These are phyloP conservation scores for Picea sitchensis DNA, from an alignment of 75 land plant genomes.

Conservation along the genomic window DNA sequence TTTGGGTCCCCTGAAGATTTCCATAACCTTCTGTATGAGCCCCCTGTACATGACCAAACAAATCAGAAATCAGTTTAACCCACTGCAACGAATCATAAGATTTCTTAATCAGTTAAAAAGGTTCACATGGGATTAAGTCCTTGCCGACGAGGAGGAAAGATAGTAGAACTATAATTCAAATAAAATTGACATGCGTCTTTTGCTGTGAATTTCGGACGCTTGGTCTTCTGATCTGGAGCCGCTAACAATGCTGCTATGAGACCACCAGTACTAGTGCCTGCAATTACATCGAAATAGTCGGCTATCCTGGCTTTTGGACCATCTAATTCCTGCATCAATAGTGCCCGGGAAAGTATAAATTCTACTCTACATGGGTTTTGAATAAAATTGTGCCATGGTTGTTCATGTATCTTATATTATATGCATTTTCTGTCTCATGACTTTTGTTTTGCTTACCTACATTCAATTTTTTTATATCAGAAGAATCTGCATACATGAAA, in stretches of 20 bases:
- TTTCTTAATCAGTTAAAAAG: background rate
- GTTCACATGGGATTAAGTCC: background rate
- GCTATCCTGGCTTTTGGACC: conserved; percentile 30
- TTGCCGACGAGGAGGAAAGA: conserved; percentile 13
- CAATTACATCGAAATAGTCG: conserved; percentile 42
- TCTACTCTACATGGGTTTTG: too few relatives aligned
- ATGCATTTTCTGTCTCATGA: too few relatives aligned
- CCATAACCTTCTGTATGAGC: background rate
- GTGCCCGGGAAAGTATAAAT: too few relatives aligned
- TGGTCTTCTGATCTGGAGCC: conserved; percentile 15
- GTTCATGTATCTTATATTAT: too few relatives aligned
- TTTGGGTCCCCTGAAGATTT: conserved; percentile 23
- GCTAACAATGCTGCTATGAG: conserved; percentile 33
- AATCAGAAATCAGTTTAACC: background rate
- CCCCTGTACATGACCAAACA: background rate
- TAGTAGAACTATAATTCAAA: conserved; percentile 14
- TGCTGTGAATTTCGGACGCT: conserved; percentile 26
- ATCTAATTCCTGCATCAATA: conserved; percentile 25
- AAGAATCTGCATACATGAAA: background rate
- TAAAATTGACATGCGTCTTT: conserved; percentile 16
- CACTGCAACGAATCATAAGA: background rate
- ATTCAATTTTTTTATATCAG: background rate
- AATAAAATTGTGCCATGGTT: too few relatives aligned
- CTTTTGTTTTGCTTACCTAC: too few relatives aligned
- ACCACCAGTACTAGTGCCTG: conserved; percentile 45